phyloP scores from a whole-genome alignment of 2,329 filamentous ascomycete genomes.

The Pseudocercospora pini-densiflorae region DNA sequence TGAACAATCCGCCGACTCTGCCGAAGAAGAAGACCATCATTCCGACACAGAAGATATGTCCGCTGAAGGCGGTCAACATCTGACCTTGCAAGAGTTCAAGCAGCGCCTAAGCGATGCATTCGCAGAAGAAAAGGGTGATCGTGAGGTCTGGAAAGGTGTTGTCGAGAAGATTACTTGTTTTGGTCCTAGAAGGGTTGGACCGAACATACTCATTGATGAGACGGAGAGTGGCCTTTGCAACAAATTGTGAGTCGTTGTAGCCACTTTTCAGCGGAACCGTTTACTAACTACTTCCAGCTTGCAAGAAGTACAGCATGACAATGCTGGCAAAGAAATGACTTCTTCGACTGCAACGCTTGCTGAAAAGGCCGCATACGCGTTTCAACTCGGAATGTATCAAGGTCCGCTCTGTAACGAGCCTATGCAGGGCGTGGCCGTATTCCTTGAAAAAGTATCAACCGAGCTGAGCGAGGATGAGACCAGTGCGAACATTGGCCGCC shows the following conservation, averaged over 20 bases:
- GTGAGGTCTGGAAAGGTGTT: constrained; percentile 75
- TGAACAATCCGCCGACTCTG: constrained; percentile 41
- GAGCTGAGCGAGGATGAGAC: constrained; percentile 60
- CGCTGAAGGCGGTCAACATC: constrained; percentile 59
- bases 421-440: constrained; percentile 88
- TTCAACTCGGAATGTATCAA: constrained; percentile 87
- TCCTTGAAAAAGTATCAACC: constrained; percentile 78
- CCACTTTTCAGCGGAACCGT: constrained; percentile 34
- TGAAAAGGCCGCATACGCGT: constrained; percentile 91
- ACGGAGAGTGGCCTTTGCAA: constrained; percentile 74
- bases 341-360: constrained; percentile 58
- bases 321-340: constrained; percentile 26
- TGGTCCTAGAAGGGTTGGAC: constrained; percentile 80
- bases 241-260: constrained; percentile 63
- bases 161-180: constrained; percentile 88
- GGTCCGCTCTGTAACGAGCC: constrained; percentile 93
- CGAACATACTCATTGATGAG: constrained; percentile 86
- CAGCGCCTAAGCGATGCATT: constrained; percentile 71
- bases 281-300: constrained; percentile 32
- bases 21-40: constrained; percentile 46
- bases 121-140: constrained; percentile 71
- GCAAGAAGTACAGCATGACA: constrained; percentile 32
- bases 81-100: constrained; percentile 79
- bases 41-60: constrained; percentile 55
- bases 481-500: constrained; percentile 71